Base-by-base conservation (phyloP, 139 green algal genomes). In the Coelastrella sp. region DNA sequence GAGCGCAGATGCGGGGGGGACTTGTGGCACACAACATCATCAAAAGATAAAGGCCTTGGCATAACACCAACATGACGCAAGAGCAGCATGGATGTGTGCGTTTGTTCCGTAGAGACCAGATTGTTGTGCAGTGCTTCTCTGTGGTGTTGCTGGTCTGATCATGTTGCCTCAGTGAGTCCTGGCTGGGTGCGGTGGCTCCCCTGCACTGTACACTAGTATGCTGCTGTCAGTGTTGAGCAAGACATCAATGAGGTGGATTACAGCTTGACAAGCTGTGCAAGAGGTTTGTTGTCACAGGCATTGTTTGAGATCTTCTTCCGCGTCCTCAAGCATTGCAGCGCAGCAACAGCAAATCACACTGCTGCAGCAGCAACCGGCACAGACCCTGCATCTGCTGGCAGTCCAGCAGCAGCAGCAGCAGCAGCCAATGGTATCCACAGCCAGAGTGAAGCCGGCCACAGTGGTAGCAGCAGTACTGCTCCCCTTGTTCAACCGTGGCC, bases 241-340 rank as follows among this genome's bases (percentile, higher is more conserved):
- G n/a, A n/a, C n/a, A n/a, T n/a, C n/a, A n/a, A n/a, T n/a, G n/a
- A n/a, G n/a, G n/a, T n/a, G n/a, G n/a, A n/a, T n/a, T n/a, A n/a
- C n/a, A n/a, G n/a, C n/a, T n/a, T n/a, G n/a, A n/a, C n/a, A n/a
- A n/a, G n/a, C n/a, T n/a, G n/a, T n/a, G n/a, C n/a, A n/a, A n/a
- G n/a, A n/a, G n/a, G n/a, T n/a, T 32, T 69, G 1, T 1, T 69
- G 62, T 40, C 35, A 30, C 69, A 87, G 82, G 90, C 92, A 0
- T 80, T 97, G 41, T 96, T 97, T 85, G 94, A 96, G 85, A 83
- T 94, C 45, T 94, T 94, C 85, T 96, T 96, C 69, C 88, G 91
- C 0, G 92, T 96, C 25, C 75, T 96, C 4, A 96, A 96, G 88
- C 89, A 93, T 37, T 89, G 78, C 75, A 89, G 86, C 23, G 68